Base-by-base conservation (phyloP, 2,329 filamentous ascomycete genomes). In the Cladophialophora exuberans region DNA sequence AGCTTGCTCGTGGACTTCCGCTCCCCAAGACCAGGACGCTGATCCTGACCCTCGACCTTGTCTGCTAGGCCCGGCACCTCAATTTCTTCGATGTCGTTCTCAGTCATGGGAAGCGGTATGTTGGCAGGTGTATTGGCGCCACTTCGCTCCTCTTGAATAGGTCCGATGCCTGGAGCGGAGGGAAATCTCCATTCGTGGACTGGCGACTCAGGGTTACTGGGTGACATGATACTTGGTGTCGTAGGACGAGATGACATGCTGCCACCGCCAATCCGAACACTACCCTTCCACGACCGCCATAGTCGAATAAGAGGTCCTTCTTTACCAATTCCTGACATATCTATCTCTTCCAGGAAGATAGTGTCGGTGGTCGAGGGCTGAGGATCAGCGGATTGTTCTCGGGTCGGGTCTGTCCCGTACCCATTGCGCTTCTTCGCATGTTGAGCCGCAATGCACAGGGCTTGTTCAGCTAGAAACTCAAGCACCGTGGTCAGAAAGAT, bases 401-500 rank as follows among this genome's bases (percentile, higher is more conserved):
- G 82, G 41, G 85, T 73, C 26, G 83, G 80, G 59, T 52, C 66
- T 67, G 67, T 56, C 69, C 51, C 35, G 42, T 41, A 48, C 35
- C 80, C 79, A 65, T 86, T 77, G 61, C 89, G 83, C 52, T 85
- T 82, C 68, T 85, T 90, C 1, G 94, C 88, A 23, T 90, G 90
- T 68, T 96, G 88, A 11, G 90, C 90, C 13, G 91, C 89, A 33
- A 95, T 83, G n/a, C 92, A 83, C 58, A 99, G 77, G 5, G 90
- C 88, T 69, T 96, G 89, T 72, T 99, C 94, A 26, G 90, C 93
- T 72, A 99, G 85, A 67, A 91, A 94, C 72, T 99, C 94, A 36
- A 99, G 78, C 57, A 99, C 90, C 0, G 93, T 95, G 0, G 94
- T 97, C 42, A 99, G 76, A 73, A 97, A 99, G 62, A 99, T 97